phyloP scores from a whole-genome alignment of 371 early-diverging fungal species.

The Thermomucor indicae-seudaticae region DNA sequence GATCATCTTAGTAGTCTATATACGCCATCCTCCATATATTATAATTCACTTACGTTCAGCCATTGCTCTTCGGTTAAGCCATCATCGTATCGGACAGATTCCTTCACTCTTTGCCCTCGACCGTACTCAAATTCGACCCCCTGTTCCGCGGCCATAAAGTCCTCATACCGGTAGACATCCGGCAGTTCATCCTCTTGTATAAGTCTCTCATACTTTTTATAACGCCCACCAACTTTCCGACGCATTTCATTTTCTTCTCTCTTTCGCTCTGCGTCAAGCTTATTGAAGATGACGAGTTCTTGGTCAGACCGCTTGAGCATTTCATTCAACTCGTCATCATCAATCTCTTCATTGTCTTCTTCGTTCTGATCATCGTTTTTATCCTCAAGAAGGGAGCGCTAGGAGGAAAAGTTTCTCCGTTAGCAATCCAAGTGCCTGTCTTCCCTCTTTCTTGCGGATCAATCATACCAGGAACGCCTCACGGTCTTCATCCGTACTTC shows the following conservation, averaged over 20 bases:
- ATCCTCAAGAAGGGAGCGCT: conserved; percentile 21
- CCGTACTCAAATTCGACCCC: conserved; percentile 47
- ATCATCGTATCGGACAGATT: conserved; percentile 83
- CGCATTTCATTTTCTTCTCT: conserved; percentile 29
- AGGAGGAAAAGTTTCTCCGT: background rate
- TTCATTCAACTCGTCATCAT: conserved; percentile 86
- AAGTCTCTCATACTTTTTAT: conserved; percentile 59
- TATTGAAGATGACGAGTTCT: conserved; percentile 66
- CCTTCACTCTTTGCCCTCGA: conserved; percentile 68
- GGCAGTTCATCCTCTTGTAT: conserved; percentile 82
- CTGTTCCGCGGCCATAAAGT: conserved; percentile 7
- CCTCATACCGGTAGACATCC: conserved; percentile 62
- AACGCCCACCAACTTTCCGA: conserved; percentile 17
- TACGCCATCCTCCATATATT: too few species aligned
- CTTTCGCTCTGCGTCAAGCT: conserved; percentile 69
- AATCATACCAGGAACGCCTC: conserved; percentile 67
- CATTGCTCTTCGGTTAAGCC: conserved; percentile 94
- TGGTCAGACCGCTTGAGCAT: conserved; percentile 74
- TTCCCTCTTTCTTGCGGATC: background rate
- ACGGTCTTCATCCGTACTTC: conserved; percentile 90
- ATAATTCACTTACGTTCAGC: conserved; percentile 50
- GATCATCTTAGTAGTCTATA: too few species aligned
- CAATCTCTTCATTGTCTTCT: conserved; percentile 61
- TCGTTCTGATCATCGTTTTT: conserved; percentile 29
- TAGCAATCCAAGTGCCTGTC: background rate